These are phyloP conservation scores for Mortierella sp. DNA, from an alignment of 371 early-diverging fungal species.

Conservation along the genomic window DNA sequence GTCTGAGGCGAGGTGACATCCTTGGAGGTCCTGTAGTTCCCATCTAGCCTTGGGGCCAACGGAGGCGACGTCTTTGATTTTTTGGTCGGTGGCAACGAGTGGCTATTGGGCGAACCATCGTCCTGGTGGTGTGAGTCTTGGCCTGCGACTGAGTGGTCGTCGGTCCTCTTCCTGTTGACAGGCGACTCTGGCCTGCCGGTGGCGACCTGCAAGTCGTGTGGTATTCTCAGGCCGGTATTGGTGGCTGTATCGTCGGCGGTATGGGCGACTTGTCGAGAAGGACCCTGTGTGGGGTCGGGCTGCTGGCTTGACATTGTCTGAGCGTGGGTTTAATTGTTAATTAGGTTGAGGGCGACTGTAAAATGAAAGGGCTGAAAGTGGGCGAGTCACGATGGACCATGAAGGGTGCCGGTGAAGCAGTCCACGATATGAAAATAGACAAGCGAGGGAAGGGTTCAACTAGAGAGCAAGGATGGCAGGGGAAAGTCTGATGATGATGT, in stretches of 20 bases:
- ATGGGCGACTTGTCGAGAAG: neutral
- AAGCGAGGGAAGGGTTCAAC: no score
- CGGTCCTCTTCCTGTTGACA: slow-evolving; percentile 49
- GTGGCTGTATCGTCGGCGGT: neutral
- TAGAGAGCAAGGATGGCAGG: no score
- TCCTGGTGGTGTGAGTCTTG: slow-evolving; percentile 20
- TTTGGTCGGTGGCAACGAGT: slow-evolving; percentile 40
- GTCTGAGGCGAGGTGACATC: slow-evolving; percentile 40
- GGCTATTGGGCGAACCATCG: slow-evolving; percentile 20
- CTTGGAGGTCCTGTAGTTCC: slow-evolving; percentile 26
- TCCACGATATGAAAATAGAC: no score
- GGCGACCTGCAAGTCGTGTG: slow-evolving; percentile 12
- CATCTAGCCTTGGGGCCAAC: slow-evolving; percentile 19
- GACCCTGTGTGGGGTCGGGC: slow-evolving; percentile 13
- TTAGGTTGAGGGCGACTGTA: neutral
- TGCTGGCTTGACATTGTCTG: slow-evolving; percentile 23
- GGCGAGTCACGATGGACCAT: no score
- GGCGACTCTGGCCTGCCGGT: slow-evolving; percentile 48
- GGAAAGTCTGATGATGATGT: no score
- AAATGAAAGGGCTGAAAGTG: no score
- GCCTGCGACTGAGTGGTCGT: slow-evolving; percentile 38
- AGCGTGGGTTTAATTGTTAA: neutral
- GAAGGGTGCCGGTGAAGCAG: no score
- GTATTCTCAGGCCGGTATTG: slow-evolving; percentile 19
- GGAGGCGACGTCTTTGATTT: slow-evolving; percentile 52